A percentile compares a stretch with the other conserved stretches of the same genome.
Conservation (phyloP, 257 asterid species). For the Lycium barbarum region DNA sequence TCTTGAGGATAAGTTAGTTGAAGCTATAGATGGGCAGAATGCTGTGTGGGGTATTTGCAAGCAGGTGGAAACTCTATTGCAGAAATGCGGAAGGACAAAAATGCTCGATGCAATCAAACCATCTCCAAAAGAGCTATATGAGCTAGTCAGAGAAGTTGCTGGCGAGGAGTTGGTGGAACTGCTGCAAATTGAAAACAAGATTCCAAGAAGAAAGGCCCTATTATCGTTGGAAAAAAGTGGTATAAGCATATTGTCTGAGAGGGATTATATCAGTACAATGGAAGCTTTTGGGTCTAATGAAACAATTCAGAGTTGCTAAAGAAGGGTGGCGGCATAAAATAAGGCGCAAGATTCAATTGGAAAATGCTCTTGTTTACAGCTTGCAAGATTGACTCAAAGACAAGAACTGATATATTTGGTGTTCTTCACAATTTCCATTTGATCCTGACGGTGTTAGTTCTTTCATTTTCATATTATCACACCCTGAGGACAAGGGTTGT, state of each 20-base stretch:
- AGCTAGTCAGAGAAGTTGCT: constrained; percentile 75
- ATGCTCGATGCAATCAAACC: neutral
- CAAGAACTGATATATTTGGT: neutral
- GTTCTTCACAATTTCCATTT: neutral
- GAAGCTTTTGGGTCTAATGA: constrained; percentile 57
- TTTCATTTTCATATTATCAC: neutral
- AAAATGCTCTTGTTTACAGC: constrained; percentile 10
- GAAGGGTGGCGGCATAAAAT: constrained; percentile 50
- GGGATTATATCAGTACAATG: constrained; percentile 72
- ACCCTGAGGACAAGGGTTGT: constrained; percentile 16
- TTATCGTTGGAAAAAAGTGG: constrained; percentile 71
- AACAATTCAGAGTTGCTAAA: constrained; percentile 56
- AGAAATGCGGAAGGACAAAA: neutral
- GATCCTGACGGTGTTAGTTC: neutral
- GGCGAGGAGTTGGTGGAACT: constrained; percentile 81
- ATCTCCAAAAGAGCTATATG: constrained; percentile 32
- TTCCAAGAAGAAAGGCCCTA: constrained; percentile 83
- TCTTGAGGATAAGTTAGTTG: neutral
- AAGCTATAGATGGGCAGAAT: neutral
- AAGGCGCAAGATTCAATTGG: neutral
- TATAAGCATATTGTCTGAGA: constrained; percentile 73
- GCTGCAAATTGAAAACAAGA: constrained; percentile 79
- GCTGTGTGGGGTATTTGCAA: neutral
- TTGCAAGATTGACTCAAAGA: neutral
- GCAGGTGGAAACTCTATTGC: neutral